These are phyloP conservation scores for Clathrus columnatus DNA, from an alignment of 768 basidiomycete species.

Conservation along the genomic window DNA sequence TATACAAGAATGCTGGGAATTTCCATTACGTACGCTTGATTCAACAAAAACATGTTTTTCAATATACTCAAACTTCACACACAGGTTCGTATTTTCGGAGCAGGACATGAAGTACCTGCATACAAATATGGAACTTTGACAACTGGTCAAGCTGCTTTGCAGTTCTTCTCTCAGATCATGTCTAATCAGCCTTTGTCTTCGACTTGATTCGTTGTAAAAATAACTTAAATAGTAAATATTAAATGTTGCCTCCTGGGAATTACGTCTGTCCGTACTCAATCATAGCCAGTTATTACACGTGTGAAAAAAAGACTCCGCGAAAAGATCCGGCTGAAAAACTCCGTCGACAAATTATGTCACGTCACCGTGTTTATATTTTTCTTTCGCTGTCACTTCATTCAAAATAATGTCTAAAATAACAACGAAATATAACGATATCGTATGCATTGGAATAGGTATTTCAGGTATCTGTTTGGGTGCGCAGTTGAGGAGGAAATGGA, in stretches of 20 bases:
- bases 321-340: no score
- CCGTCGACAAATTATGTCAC: no score
- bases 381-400: neutral
- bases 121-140: slow-evolving; percentile 6
- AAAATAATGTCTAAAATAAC: neutral
- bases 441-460: slow-evolving; percentile 17
- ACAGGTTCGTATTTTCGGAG: neutral
- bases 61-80: no score
- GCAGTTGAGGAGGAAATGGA: slow-evolving; percentile 17
- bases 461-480: slow-evolving; percentile 17
- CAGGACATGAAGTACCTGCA: slow-evolving; percentile 11
- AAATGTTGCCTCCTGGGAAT: no score
- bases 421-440: neutral
- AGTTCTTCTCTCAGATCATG: slow-evolving; percentile 14
- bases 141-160: slow-evolving; percentile 9
- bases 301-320: no score
- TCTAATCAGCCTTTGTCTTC: slow-evolving; percentile 6
- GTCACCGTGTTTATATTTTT: no score
- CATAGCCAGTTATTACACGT: no score
- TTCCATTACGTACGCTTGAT: slow-evolving; percentile 41
- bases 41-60: neutral
- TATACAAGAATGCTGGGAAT: slow-evolving; percentile 51
- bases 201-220: no score
- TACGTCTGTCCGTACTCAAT: no score
- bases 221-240: no score